A percentile compares a stretch with the other conserved stretches of the same genome.
Evolutionary conservation across 1,284 basidiomycete species (phyloP).

Genomic region (Stygiomarasmius scandens): DNA sequence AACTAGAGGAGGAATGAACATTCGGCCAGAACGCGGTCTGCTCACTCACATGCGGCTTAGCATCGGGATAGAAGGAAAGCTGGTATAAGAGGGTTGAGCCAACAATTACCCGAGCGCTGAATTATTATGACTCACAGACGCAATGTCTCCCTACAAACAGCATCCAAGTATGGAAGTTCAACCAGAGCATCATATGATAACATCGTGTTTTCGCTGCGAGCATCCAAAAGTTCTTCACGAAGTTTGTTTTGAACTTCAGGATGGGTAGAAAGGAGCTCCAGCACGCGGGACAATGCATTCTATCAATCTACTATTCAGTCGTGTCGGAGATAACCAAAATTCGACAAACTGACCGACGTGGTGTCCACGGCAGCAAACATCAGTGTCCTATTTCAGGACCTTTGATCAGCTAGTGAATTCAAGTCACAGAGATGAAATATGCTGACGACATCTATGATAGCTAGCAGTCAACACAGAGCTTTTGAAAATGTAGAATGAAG

Average conservation of each 20-base stretch:
- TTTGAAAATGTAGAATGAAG: neutral
- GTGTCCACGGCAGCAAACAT: conserved; percentile 2
- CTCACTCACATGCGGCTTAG: neutral
- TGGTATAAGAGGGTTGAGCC: conserved; percentile 2
- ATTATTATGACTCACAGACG: conserved; percentile 32
- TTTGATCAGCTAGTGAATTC: too few relatives aligned
- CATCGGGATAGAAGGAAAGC: conserved; percentile 22
- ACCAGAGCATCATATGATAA: conserved; percentile 38
- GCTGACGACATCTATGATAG: neutral
- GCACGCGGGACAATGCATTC: conserved; percentile 2
- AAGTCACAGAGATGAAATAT: too few relatives aligned
- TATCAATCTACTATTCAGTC: neutral
- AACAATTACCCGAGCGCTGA: neutral
- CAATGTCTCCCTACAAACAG: conserved; percentile 44
- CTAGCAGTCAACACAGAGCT: neutral
- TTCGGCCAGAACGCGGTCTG: conserved; percentile 20
- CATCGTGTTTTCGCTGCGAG: conserved; percentile 5
- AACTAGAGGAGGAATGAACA: neutral
- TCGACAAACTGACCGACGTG: neutral
- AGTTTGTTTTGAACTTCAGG: conserved; percentile 5
- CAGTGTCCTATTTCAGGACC: neutral
- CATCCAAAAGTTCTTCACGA: neutral
- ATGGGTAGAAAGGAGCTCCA: conserved; percentile 1
- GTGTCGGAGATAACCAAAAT: too few relatives aligned
- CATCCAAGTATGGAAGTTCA: conserved; percentile 44